Percentiles rank a stretch among this genome's conserved stretches.
Evolutionary conservation across 2,329 filamentous ascomycete genomes (phyloP).

Genomic region (Xylariaceae sp.): DNA sequence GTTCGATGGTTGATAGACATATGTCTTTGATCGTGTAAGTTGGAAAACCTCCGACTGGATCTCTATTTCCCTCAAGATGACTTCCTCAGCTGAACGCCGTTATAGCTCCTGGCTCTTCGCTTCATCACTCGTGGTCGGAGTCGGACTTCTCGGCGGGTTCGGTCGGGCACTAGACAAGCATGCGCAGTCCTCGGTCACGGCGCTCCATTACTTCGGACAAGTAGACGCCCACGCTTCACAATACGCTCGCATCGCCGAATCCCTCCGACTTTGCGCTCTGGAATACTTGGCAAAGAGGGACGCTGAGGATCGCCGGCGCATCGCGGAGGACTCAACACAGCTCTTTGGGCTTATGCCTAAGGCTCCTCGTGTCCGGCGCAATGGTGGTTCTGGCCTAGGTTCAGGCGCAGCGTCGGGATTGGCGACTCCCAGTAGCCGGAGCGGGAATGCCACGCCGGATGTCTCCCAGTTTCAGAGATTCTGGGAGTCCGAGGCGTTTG

Average conservation of each 20-base stretch:
- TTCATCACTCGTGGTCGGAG: constrained; percentile 47
- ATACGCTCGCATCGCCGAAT: constrained; percentile 51
- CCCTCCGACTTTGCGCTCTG: constrained; percentile 43
- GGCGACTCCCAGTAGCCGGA: no score
- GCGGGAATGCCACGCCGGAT: background rate
- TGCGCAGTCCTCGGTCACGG: constrained; percentile 43
- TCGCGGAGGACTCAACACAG: constrained; percentile 49
- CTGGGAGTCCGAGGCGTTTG: constrained; percentile 8
- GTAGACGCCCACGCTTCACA: constrained; percentile 48
- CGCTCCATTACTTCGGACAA: constrained; percentile 47
- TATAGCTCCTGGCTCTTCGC: constrained; percentile 52
- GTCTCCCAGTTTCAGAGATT: background rate
- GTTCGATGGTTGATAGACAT: constrained; percentile 37
- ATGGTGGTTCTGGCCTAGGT: no score
- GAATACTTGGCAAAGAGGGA: constrained; percentile 47
- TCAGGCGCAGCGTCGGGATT: no score
- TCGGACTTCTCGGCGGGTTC: constrained; percentile 49
- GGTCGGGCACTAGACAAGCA: constrained; percentile 50
- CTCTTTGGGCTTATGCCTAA: constrained; percentile 47
- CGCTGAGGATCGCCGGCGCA: constrained; percentile 41
- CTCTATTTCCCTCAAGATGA: background rate
- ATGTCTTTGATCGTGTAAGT: constrained; percentile 50
- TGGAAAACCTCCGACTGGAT: background rate
- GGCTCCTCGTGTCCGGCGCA: background rate
- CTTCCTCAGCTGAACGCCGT: background rate